Conservation (phyloP, 768 basidiomycete species). For the Pleurotus citrinopileatus region DNA sequence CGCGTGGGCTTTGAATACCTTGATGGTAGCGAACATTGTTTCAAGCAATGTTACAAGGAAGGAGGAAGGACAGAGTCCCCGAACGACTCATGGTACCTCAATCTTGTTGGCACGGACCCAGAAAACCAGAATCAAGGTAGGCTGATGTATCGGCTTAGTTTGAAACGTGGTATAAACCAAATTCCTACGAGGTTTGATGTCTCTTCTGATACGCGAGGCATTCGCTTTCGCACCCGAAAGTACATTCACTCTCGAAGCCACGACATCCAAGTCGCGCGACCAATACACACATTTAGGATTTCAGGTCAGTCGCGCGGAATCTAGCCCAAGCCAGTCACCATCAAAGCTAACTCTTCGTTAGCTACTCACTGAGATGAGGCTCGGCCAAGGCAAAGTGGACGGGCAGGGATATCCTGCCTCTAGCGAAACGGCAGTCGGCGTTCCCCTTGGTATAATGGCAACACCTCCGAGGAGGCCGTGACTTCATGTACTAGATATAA, state of each 20-base stretch:
- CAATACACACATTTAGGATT: conserved; percentile 29
- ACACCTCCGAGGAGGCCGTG: too few species aligned
- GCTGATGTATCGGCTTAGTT: neutral
- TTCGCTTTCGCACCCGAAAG: conserved; percentile 20
- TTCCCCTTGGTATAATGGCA: neutral
- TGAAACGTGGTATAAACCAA: neutral
- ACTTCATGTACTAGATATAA: too few species aligned
- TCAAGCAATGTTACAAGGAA: conserved; percentile 18
- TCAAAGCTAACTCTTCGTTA: neutral
- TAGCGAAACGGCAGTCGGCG: neutral
- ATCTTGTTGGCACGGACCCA: conserved; percentile 23
- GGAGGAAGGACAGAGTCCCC: conserved; percentile 16
- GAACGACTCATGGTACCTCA: conserved; percentile 28
- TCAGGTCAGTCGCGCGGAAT: conserved; percentile 19
- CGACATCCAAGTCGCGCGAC: conserved; percentile 24
- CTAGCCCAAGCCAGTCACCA: neutral
- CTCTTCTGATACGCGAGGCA: conserved; percentile 25
- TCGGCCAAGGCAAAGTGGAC: neutral
- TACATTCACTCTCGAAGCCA: conserved; percentile 25
- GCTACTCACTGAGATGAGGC: neutral
- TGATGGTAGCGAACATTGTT: conserved; percentile 14
- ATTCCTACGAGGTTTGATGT: conserved; percentile 22
- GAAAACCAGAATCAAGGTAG: conserved; percentile 26
- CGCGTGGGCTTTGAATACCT: conserved; percentile 22
- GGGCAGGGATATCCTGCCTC: neutral